Percentiles rank a stretch among this genome's conserved stretches.
Conservation (phyloP, 805 yeast species). For the Candida michaelii region DNA sequence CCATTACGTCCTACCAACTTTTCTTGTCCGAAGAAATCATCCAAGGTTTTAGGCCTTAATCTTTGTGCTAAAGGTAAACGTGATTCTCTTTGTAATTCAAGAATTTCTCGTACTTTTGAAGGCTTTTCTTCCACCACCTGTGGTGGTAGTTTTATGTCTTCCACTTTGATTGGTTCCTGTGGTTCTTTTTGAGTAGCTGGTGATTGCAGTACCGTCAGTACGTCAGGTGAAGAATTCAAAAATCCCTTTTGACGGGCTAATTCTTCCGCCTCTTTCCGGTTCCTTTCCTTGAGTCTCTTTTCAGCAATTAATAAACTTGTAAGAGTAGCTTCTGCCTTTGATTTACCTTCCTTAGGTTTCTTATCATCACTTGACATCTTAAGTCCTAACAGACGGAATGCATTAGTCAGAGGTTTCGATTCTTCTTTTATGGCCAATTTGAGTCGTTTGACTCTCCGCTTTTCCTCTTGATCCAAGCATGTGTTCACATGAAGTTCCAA, state of each 20-base stretch:
- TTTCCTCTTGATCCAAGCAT: conserved; percentile 36
- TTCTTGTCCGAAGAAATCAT: conserved; percentile 44
- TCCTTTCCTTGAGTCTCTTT: conserved; percentile 22
- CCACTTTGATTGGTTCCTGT: background rate
- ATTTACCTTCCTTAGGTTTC: conserved; percentile 15
- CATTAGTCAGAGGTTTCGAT: conserved; percentile 18
- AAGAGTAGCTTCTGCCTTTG: conserved; percentile 30
- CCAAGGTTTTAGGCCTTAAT: conserved; percentile 36
- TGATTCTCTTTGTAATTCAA: conserved; percentile 20
- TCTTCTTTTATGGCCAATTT: conserved; percentile 1
- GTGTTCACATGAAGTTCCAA: conserved; percentile 42
- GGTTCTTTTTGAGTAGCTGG: background rate
- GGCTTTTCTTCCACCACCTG: conserved; percentile 10
- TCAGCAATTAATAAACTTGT: conserved; percentile 38
- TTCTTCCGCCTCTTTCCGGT: conserved; percentile 11
- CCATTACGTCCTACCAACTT: conserved; percentile 40
- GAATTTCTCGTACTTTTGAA: conserved; percentile 8
- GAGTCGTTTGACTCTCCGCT: background rate
- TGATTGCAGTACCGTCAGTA: background rate
- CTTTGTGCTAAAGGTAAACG: conserved; percentile 40
- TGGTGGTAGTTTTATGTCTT: conserved; percentile 4
- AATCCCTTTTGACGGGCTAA: conserved; percentile 4
- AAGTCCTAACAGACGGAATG: conserved; percentile 36
- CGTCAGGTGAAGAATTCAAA: background rate
- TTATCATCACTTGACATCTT: conserved; percentile 22